A percentile compares a stretch with the other conserved stretches of the same genome.
Evolutionary conservation across 768 basidiomycete genomes (phyloP).

Genomic region (Boletus sensibilis): DNA sequence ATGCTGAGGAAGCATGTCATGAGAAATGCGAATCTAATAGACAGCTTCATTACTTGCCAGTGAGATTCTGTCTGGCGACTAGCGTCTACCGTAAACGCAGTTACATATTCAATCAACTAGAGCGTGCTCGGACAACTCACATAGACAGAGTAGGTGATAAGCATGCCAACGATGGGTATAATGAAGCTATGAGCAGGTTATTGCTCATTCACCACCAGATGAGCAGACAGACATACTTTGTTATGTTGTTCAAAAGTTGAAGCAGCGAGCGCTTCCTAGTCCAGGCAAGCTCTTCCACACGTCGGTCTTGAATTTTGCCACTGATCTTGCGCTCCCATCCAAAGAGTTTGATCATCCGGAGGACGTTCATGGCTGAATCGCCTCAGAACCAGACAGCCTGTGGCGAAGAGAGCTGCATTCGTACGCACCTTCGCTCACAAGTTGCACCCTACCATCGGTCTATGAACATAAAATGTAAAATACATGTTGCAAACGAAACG

Average conservation of each 20-base stretch:
- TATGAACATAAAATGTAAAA: constrained; percentile 40
- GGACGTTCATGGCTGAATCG: constrained; percentile 46
- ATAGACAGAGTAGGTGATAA: constrained; percentile 60
- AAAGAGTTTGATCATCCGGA: constrained; percentile 72
- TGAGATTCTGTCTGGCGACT: constrained; percentile 5
- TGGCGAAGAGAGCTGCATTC: not conserved
- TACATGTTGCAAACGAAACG: not conserved
- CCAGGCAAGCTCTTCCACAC: constrained; percentile 58
- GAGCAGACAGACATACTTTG: constrained; percentile 13
- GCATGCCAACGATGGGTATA: constrained; percentile 63
- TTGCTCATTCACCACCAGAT: not conserved
- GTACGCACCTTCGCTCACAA: constrained; percentile 55
- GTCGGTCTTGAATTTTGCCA: constrained; percentile 50
- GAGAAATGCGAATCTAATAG: not conserved
- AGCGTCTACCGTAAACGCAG: not conserved
- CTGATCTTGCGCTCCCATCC: constrained; percentile 62
- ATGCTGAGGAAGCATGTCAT: not conserved
- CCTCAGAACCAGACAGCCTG: not conserved
- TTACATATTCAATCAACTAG: not conserved
- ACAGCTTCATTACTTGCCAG: constrained; percentile 1
- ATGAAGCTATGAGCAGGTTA: constrained; percentile 41
- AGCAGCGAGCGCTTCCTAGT: constrained; percentile 53
- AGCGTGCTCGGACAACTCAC: constrained; percentile 33
- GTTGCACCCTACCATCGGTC: constrained; percentile 44
- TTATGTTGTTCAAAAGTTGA: constrained; percentile 39